phyloP scores from a whole-genome alignment of 345 rosid genomes.

The Salix viminalis region DNA sequence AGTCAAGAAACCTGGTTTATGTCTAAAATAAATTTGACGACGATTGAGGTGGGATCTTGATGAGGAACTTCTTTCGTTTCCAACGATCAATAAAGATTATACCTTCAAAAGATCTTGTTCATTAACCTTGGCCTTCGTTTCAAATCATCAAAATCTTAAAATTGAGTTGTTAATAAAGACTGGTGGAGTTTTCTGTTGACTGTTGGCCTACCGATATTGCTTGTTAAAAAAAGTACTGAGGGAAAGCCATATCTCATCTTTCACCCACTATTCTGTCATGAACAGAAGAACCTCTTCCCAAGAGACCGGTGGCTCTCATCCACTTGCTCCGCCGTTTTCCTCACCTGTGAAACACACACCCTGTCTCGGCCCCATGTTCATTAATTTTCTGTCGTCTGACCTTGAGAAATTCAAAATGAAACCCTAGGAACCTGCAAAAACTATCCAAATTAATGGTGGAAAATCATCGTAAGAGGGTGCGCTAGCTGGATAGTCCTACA shows the following conservation, averaged over 20 bases:
- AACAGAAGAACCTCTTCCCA: neutral
- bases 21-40: no score
- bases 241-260: slow-evolving; percentile 21
- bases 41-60: neutral
- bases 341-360: neutral
- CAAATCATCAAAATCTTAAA: neutral
- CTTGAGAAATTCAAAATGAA: neutral
- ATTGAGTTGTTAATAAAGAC: neutral
- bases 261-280: neutral
- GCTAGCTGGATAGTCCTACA: neutral
- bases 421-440: neutral
- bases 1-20: no score
- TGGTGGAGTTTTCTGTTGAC: slow-evolving; percentile 4
- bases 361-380: neutral
- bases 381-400: neutral
- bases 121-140: neutral
- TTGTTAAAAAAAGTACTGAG: slow-evolving; percentile 5
- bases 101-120: neutral
- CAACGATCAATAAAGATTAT: neutral
- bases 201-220: slow-evolving; percentile 23
- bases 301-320: neutral
- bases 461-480: neutral
- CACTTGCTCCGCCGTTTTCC: slow-evolving; percentile 5
- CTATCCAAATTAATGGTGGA: neutral
- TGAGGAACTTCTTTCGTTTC: neutral